Conservation (phyloP, 192 early-diverging fungal genomes). For the Glomus cerebriforme region DNA sequence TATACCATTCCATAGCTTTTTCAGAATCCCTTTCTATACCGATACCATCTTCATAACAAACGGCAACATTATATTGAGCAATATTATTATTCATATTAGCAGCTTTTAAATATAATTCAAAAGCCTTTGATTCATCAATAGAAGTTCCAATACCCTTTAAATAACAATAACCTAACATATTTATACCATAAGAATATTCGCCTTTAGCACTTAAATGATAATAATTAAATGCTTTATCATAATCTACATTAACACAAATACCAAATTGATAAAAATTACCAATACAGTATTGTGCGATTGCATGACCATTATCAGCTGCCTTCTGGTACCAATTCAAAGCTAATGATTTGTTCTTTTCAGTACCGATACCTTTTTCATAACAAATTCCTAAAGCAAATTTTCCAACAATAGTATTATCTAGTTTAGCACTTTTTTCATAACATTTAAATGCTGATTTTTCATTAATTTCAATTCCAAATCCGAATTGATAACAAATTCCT, state of each 20-base stretch:
- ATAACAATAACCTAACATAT: too few relatives aligned
- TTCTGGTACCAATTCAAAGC: too few relatives aligned
- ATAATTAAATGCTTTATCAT: slow-evolving; percentile 62
- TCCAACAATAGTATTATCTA: too few relatives aligned
- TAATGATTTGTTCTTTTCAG: too few relatives aligned
- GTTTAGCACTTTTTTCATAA: too few relatives aligned
- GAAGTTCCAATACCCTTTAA: slow-evolving; percentile 60
- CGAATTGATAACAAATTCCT: too few relatives aligned
- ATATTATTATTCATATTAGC: slow-evolving; percentile 74
- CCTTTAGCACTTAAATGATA: slow-evolving; percentile 56
- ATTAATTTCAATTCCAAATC: too few relatives aligned
- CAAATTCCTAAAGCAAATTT: too few relatives aligned
- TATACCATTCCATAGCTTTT: too few relatives aligned
- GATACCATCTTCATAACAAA: slow-evolving; percentile 81
- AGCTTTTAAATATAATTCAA: slow-evolving; percentile 47
- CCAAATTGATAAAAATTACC: slow-evolving; percentile 83
- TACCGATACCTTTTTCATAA: too few relatives aligned
- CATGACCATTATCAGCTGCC: too few relatives aligned
- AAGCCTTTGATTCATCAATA: slow-evolving; percentile 50
- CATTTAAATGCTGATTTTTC: too few relatives aligned
- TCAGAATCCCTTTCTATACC: slow-evolving; percentile 35
- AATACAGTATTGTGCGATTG: slow-evolving; percentile 53
- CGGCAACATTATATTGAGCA: slow-evolving; percentile 81
- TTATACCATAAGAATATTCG: slow-evolving; percentile 56
- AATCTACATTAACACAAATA: slow-evolving; percentile 66